Evolutionary conservation across 176 grass and related monocot species (phyloP).

Genomic region (Cenchrus purpureus): DNA sequence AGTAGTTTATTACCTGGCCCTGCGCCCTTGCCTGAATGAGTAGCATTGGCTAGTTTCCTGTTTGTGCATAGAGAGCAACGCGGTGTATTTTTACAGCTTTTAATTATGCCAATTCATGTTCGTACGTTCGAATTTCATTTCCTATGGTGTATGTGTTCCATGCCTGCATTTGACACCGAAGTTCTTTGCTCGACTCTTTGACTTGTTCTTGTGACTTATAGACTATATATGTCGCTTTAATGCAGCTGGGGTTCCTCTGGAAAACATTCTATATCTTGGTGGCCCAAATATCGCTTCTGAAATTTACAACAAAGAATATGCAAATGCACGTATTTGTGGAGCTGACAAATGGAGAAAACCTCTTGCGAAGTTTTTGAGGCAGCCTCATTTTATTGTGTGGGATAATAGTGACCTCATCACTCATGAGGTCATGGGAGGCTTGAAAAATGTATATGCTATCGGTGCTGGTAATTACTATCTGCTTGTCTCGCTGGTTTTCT

Average conservation of each 20-base stretch:
- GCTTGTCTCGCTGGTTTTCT: slow-evolving; percentile 7
- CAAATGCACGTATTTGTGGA: slow-evolving; percentile 95
- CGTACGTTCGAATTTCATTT: too few species aligned
- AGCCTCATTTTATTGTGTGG: slow-evolving; percentile 99
- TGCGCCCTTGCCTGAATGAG: background rate
- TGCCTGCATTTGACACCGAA: slow-evolving; percentile 17
- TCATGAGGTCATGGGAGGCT: slow-evolving; percentile 97
- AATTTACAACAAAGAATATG: slow-evolving; percentile 99
- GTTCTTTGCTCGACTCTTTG: background rate
- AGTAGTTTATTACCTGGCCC: background rate
- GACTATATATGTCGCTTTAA: slow-evolving; percentile 15
- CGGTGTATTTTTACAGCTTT: background rate
- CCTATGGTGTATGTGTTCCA: background rate
- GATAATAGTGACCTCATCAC: slow-evolving; percentile 95
- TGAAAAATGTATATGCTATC: slow-evolving; percentile 99
- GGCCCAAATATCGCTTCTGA: slow-evolving; percentile 97
- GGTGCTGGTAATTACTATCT: slow-evolving; percentile 77
- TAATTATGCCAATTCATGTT: background rate
- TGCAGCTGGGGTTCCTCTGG: slow-evolving; percentile 82
- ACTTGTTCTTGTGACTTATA: slow-evolving; percentile 15
- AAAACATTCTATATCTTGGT: slow-evolving; percentile 98
- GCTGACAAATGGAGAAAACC: slow-evolving; percentile 96
- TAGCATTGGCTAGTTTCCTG: background rate
- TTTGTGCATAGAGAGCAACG: background rate
- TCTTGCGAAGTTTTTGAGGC: slow-evolving; percentile 95